A percentile compares a stretch with the other conserved stretches of the same genome.
These are phyloP conservation scores for Avena sativa DNA, from an alignment of 176 grass and related monocot species.

Conservation along the genomic window DNA sequence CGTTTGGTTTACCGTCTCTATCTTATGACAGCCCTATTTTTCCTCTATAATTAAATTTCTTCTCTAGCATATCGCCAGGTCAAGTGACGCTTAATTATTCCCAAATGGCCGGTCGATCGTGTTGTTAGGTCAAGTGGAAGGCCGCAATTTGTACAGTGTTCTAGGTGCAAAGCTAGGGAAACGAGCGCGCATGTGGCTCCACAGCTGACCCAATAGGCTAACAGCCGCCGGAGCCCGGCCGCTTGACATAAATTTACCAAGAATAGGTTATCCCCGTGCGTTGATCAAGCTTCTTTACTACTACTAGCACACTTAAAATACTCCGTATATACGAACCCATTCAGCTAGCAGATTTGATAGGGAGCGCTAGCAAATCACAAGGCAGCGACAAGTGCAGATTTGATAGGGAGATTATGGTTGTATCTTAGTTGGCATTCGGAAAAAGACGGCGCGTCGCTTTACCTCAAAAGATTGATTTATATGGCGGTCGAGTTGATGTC, in stretches of 20 bases:
- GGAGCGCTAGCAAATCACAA: background rate
- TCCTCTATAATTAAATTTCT: too few species aligned
- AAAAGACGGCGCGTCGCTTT: background rate
- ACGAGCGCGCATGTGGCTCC: background rate
- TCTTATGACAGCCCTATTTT: too few species aligned
- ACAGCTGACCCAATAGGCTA: background rate
- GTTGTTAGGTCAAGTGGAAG: background rate
- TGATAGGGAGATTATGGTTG: background rate
- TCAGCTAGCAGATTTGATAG: background rate
- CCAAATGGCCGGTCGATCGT: background rate
- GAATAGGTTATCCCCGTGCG: background rate
- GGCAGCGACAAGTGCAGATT: background rate
- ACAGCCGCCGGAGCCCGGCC: background rate
- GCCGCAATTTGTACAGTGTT: conserved; percentile 35
- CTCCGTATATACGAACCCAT: background rate
- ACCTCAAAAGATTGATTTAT: background rate
- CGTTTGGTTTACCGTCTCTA: too few species aligned
- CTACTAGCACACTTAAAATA: background rate
- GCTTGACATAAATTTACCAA: background rate
- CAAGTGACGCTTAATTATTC: background rate
- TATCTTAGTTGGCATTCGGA: background rate
- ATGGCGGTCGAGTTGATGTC: background rate
- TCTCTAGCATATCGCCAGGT: too few species aligned
- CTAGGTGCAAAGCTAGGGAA: background rate
- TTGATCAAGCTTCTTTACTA: background rate